Evolutionary conservation across 345 rosid genomes (phyloP).

Genomic region (sweet orange (Citrus sinensis)): DVS_A1.0 CM039163.1:11518501-11519000

Average conservation of each 20-base stretch:
- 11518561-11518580: slow-evolving; percentile 42
- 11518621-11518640: slow-evolving; percentile 26
- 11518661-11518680: slow-evolving; percentile 63
- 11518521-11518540: slow-evolving; percentile 35
- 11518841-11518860: slow-evolving; percentile 59
- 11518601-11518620: slow-evolving; percentile 29
- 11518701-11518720: slow-evolving; percentile 28
- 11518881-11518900: slow-evolving; percentile 64
- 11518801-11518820: slow-evolving; percentile 51
- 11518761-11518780: slow-evolving; percentile 51
- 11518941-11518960: slow-evolving; percentile 60
- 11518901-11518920: slow-evolving; percentile 38
- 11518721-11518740: slow-evolving; percentile 76
- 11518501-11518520: slow-evolving; percentile 9
- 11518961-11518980: slow-evolving; percentile 43
- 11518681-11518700: slow-evolving; percentile 46
- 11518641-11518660: slow-evolving; percentile 55
- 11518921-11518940: slow-evolving; percentile 60
- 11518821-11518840: slow-evolving; percentile 58
- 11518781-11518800: slow-evolving; percentile 55
- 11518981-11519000: slow-evolving; percentile 37
- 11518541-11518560: slow-evolving; percentile 27
- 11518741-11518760: slow-evolving; percentile 54
- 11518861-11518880: slow-evolving; percentile 44
- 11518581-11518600: slow-evolving; percentile 31